These are phyloP conservation scores for Leccinellum albellum DNA, from an alignment of 768 basidiomycete genomes.

Conservation along the genomic window DNA sequence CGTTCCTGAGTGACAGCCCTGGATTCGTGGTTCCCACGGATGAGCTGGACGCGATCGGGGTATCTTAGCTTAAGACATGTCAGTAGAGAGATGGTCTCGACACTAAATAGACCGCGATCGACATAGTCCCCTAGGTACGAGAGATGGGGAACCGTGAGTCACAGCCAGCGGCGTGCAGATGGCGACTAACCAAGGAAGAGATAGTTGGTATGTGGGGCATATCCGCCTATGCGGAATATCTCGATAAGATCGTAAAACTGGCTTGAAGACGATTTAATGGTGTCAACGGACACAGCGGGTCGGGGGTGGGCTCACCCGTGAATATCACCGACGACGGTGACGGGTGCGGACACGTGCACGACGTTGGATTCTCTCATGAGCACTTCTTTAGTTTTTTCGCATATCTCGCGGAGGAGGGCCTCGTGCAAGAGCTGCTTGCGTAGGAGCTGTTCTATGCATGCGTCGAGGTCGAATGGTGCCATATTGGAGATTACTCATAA, in stretches of 20 bases:
- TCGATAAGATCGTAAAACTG: constrained; percentile 99
- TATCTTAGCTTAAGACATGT: constrained; percentile 97
- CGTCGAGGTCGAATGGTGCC: constrained; percentile 89
- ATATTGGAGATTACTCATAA: constrained; percentile 11
- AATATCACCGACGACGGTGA: constrained; percentile 98
- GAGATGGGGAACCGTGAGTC: constrained; percentile 6
- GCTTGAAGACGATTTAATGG: constrained; percentile 51
- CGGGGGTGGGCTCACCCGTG: constrained; percentile 74
- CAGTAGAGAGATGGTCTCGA: constrained; percentile 95
- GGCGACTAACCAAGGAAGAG: constrained; percentile 85
- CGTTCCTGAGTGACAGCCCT: constrained; percentile 95
- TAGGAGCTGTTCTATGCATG: constrained; percentile 87
- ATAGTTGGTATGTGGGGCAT: constrained; percentile 95
- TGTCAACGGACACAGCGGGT: constrained; percentile 9
- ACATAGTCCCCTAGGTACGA: constrained; percentile 85
- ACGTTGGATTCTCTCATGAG: constrained; percentile 99
- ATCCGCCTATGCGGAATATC: constrained; percentile 98
- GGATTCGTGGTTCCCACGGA: constrained; percentile 97
- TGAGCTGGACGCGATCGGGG: constrained; percentile 93
- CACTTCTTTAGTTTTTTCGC: constrained; percentile 99
- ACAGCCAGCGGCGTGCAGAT: neutral
- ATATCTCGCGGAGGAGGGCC: constrained; percentile 93
- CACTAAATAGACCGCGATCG: constrained; percentile 94
- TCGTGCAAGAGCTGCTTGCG: constrained; percentile 94
- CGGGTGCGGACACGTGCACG: constrained; percentile 93